These are phyloP conservation scores for Wallacemonas rigidus DNA, from an alignment of 208 protist genomes.

Conservation along the genomic window DNA sequence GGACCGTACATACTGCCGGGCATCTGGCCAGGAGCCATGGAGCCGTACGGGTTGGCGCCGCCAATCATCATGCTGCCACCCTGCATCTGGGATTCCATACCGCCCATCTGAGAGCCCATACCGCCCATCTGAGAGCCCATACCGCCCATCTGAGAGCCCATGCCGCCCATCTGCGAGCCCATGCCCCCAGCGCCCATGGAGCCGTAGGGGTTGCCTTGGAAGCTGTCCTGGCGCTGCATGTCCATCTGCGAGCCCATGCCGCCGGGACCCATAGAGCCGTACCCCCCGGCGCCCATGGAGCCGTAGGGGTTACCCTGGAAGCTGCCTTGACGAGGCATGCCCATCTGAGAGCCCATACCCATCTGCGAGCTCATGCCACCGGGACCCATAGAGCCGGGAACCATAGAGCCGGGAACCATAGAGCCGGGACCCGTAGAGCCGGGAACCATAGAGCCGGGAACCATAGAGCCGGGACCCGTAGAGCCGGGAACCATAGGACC, in stretches of 20 bases:
- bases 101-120: constrained; percentile 22
- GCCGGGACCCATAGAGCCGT: constrained; percentile 3
- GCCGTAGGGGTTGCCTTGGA: constrained; percentile 9
- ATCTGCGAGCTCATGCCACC: constrained; percentile 19
- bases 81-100: constrained; percentile 17
- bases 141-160: constrained; percentile 11
- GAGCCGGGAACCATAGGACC: too few species aligned
- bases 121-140: not conserved
- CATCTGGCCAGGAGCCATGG: constrained; percentile 21
- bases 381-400: not conserved
- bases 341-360: constrained; percentile 15
- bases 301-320: not conserved
- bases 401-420: too few species aligned
- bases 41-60: constrained; percentile 22
- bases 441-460: not conserved
- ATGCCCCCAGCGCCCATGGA: constrained; percentile 24
- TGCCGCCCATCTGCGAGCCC: constrained; percentile 15
- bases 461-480: too few species aligned
- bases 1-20: constrained; percentile 25
- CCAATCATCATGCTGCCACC: constrained; percentile 1
- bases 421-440: too few species aligned
- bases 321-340: too few species aligned
- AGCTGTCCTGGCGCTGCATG: constrained; percentile 1
- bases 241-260: constrained; percentile 10
- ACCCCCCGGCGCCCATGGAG: not conserved